These are phyloP conservation scores for Aechmea fasciata DNA, from an alignment of 176 grass and related monocot species.

Conservation along the genomic window DNA sequence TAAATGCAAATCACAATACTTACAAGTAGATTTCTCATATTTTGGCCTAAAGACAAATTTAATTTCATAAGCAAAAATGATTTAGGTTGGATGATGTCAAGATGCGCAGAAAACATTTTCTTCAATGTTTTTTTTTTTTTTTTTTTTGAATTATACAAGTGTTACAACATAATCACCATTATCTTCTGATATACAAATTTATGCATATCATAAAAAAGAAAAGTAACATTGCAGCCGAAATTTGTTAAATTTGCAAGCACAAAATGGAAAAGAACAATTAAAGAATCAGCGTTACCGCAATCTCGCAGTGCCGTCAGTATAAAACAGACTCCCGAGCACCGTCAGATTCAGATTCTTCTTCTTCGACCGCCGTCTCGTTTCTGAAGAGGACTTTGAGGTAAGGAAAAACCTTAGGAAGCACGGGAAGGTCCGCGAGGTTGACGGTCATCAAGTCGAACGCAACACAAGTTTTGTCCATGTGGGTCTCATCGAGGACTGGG, in stretches of 20 bases:
- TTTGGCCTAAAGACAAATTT: background rate
- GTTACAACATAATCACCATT: background rate
- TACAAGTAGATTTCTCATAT: too few species aligned
- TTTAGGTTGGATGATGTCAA: background rate
- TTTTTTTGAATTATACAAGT: too few species aligned
- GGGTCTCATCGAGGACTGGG: conserved; percentile 63
- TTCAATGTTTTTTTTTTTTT: too few species aligned
- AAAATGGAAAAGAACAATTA: background rate
- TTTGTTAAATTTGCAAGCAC: background rate
- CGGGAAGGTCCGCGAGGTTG: conserved; percentile 56
- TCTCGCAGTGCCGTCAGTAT: conserved; percentile 20
- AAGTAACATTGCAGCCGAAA: background rate
- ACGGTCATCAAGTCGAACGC: conserved; percentile 89
- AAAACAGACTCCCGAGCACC: conserved; percentile 49
- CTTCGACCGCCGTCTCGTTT: conserved; percentile 48
- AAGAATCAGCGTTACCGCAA: background rate
- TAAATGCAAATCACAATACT: too few species aligned
- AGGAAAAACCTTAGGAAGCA: conserved; percentile 66
- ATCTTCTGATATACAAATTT: background rate
- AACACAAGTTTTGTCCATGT: conserved; percentile 70
- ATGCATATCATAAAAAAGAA: background rate
- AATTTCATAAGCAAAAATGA: conserved; percentile 3
- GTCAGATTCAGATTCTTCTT: conserved; percentile 33
- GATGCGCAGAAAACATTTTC: too few species aligned
- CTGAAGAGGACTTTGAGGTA: conserved; percentile 71